A percentile compares a stretch with the other conserved stretches of the same genome.
Conservation (phyloP, 2,329 filamentous ascomycete species). For the Aspergillus neotritici region DNA sequence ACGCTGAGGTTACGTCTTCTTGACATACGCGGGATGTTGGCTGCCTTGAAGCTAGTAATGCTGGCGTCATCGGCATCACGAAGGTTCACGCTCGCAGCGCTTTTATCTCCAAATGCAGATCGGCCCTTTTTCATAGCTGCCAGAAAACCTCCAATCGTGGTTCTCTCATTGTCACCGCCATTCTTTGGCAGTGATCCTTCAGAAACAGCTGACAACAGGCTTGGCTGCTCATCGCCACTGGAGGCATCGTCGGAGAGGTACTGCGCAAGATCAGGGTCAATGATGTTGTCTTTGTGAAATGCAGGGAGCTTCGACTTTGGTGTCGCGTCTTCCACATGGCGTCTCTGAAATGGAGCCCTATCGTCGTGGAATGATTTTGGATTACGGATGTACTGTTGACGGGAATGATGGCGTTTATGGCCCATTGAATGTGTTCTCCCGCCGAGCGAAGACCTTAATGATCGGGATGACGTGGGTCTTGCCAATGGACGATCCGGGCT, state of each 20-base stretch:
- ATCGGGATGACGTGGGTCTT: slow-evolving; percentile 89
- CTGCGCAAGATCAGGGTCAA: slow-evolving; percentile 89
- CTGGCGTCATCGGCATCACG: slow-evolving; percentile 62
- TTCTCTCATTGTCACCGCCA: slow-evolving; percentile 64
- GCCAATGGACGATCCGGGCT: slow-evolving; percentile 70
- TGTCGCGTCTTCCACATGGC: slow-evolving; percentile 60
- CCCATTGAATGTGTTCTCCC: slow-evolving; percentile 70
- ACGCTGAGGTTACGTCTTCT: slow-evolving; percentile 79
- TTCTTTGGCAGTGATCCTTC: slow-evolving; percentile 59
- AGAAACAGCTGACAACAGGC: slow-evolving; percentile 70
- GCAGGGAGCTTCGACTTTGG: slow-evolving; percentile 68
- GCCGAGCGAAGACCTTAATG: slow-evolving; percentile 66
- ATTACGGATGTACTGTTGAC: slow-evolving; percentile 73
- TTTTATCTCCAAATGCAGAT: slow-evolving; percentile 67
- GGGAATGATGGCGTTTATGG: slow-evolving; percentile 82
- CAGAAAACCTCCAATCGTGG: slow-evolving; percentile 66
- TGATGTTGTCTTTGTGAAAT: slow-evolving; percentile 98
- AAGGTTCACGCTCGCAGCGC: slow-evolving; percentile 63
- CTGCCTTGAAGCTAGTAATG: slow-evolving; percentile 54
- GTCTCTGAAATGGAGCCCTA: slow-evolving; percentile 79
- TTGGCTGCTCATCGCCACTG: slow-evolving; percentile 86
- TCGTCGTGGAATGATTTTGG: slow-evolving; percentile 70
- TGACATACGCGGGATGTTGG: slow-evolving; percentile 57
- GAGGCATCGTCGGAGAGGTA: slow-evolving; percentile 95
- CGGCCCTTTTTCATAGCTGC: slow-evolving; percentile 71